Conservation (phyloP, 1,284 basidiomycete species). For the Thelephora terrestris region DNA sequence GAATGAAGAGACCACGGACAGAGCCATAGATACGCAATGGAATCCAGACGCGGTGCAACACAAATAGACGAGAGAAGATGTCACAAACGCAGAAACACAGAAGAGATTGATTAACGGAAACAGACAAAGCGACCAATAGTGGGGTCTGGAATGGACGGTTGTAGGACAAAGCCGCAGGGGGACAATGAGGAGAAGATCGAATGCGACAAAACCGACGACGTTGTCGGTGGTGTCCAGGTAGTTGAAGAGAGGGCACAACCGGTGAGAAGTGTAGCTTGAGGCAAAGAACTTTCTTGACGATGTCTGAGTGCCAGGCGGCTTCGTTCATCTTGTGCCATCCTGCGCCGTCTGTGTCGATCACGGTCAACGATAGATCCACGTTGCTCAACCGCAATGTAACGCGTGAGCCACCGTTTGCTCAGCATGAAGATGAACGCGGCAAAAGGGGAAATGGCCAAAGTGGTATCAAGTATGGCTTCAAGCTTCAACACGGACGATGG, state of each 20-base stretch:
- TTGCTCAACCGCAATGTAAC: background rate
- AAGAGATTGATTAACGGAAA: no score
- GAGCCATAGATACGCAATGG: no score
- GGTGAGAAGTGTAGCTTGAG: constrained; percentile 2
- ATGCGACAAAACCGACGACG: background rate
- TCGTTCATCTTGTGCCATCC: background rate
- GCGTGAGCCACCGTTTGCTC: constrained; percentile 2
- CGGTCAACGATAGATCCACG: constrained; percentile 1
- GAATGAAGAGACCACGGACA: no score
- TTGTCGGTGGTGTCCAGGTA: background rate
- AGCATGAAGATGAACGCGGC: constrained; percentile 1
- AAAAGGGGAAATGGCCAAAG: background rate
- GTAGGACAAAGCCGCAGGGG: background rate
- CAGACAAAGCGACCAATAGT: no score
- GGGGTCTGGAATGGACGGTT: no score
- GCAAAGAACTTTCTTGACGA: background rate
- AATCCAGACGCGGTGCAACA: no score
- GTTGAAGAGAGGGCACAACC: background rate
- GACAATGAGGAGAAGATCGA: background rate
- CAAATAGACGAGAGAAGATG: no score
- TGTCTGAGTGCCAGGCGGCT: constrained; percentile 1
- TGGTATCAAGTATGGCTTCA: background rate
- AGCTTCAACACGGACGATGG: background rate
- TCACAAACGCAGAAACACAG: no score
- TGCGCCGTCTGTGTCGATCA: background rate